phyloP scores from a whole-genome alignment of 192 early-diverging fungal species.

The Gryganskiella cystojenkinii region DNA sequence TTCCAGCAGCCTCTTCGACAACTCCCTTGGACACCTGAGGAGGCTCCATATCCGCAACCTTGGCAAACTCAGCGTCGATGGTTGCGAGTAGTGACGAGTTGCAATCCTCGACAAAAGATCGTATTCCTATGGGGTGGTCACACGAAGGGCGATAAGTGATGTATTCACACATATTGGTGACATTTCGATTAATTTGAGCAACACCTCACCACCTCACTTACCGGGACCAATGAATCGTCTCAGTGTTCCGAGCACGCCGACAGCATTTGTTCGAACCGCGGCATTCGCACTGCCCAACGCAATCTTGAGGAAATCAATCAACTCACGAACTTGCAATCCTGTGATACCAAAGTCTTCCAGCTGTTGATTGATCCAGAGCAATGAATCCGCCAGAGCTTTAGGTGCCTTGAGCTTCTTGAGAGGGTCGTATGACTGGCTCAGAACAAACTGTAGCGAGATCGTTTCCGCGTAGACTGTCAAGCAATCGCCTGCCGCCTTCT shows the following conservation, averaged over 20 bases:
- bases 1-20: slow-evolving; percentile 40
- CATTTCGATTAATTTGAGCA: too few species aligned
- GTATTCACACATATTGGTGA: too few species aligned
- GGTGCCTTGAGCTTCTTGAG: slow-evolving; percentile 87
- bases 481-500: slow-evolving; percentile 84
- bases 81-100: slow-evolving; percentile 81
- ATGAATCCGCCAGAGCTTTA: slow-evolving; percentile 87
- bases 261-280: slow-evolving; percentile 81
- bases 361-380: slow-evolving; percentile 88
- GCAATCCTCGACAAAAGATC: slow-evolving; percentile 88
- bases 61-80: slow-evolving; percentile 95
- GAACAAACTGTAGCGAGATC: slow-evolving; percentile 82
- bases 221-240: slow-evolving; percentile 85
- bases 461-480: slow-evolving; percentile 82
- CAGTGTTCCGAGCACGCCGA: slow-evolving; percentile 84
- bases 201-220: slow-evolving; percentile 29
- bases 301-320: slow-evolving; percentile 89
- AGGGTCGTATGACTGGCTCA: slow-evolving; percentile 80
- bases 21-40: slow-evolving; percentile 68
- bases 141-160: not conserved
- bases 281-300: slow-evolving; percentile 87
- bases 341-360: slow-evolving; percentile 91
- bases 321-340: slow-evolving; percentile 78
- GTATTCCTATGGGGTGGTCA: too few species aligned
- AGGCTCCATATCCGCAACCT: slow-evolving; percentile 77